Evolutionary conservation across 768 basidiomycete species (phyloP).

Genomic region (Hygrophorus russula): DNA sequence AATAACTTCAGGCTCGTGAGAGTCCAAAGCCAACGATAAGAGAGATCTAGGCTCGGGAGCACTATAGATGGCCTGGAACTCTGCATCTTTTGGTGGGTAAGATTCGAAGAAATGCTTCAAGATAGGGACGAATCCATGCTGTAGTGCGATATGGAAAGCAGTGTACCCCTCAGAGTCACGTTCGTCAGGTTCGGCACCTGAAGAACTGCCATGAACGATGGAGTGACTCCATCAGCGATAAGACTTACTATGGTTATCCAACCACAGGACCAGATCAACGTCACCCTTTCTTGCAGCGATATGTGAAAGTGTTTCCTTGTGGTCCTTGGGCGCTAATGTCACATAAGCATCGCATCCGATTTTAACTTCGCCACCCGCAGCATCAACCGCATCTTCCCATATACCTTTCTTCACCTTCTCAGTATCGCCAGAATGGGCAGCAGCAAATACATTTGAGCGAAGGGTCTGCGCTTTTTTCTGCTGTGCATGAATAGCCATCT

Average conservation of each 20-base stretch:
- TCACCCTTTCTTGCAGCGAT: slow-evolving; percentile 51
- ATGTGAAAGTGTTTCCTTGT: slow-evolving; percentile 59
- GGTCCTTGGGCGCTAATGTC: slow-evolving; percentile 34
- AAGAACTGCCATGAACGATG: slow-evolving; percentile 8
- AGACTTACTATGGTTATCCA: slow-evolving; percentile 56
- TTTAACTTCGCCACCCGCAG: slow-evolving; percentile 60
- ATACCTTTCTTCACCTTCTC: slow-evolving; percentile 50
- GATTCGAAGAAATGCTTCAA: slow-evolving; percentile 50
- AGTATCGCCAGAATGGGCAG: slow-evolving; percentile 45
- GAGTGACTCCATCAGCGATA: slow-evolving; percentile 14
- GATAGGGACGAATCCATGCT: slow-evolving; percentile 38
- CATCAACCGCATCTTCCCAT: slow-evolving; percentile 62
- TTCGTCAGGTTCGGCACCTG: slow-evolving; percentile 69
- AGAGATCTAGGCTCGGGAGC: slow-evolving; percentile 29
- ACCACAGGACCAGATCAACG: slow-evolving; percentile 50
- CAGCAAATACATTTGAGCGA: slow-evolving; percentile 54
- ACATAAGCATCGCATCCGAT: slow-evolving; percentile 42
- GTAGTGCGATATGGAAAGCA: slow-evolving; percentile 56
- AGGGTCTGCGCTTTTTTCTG: slow-evolving; percentile 39
- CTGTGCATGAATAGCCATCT: slow-evolving; percentile 33
- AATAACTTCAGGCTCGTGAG: slow-evolving; percentile 50
- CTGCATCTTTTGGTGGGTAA: slow-evolving; percentile 44
- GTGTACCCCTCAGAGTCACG: slow-evolving; percentile 46
- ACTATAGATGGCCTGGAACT: slow-evolving; percentile 38
- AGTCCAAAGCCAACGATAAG: slow-evolving; percentile 47